These are phyloP conservation scores for Alternaria sp. DNA, from an alignment of 2,329 filamentous ascomycete species.

Conservation along the genomic window DNA sequence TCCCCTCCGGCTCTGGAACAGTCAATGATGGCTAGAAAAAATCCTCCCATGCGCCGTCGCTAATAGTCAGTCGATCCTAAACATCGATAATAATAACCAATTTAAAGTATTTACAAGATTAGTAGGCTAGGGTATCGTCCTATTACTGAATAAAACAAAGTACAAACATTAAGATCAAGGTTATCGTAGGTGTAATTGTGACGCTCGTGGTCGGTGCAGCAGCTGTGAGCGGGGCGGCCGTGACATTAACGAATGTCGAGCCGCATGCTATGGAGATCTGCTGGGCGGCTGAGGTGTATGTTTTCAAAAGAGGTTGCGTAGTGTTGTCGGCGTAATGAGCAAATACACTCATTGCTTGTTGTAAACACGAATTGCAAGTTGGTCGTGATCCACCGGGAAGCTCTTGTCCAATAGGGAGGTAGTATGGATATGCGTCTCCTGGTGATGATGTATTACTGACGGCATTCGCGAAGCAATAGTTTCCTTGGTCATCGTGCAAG, in stretches of 20 bases:
- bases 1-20: constrained; percentile 16
- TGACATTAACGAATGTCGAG: constrained; percentile 61
- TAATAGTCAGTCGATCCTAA: constrained; percentile 43
- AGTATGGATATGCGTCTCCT: constrained; percentile 83
- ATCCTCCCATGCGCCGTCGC: constrained; percentile 47
- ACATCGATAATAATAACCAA: constrained; percentile 29
- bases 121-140: constrained; percentile 22
- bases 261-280: constrained; percentile 74
- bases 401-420: constrained; percentile 77
- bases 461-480: constrained; percentile 83
- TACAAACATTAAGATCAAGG: constrained; percentile 48
- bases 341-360: constrained; percentile 83
- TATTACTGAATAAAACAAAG: constrained; percentile 45
- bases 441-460: constrained; percentile 77
- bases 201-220: constrained; percentile 34
- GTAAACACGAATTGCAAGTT: constrained; percentile 77
- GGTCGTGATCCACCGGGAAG: constrained; percentile 74
- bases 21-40: constrained; percentile 11
- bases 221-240: constrained; percentile 54
- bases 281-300: constrained; percentile 75
- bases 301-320: constrained; percentile 70
- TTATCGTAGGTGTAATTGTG: constrained; percentile 42
- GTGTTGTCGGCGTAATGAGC: constrained; percentile 72
- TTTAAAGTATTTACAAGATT: constrained; percentile 34
- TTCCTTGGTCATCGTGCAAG: constrained; percentile 70